Evolutionary conservation across 2,329 filamentous ascomycete species (phyloP), one percentile per base, ranked within the genome.

Genomic region (Thelonectria olida): DNA sequence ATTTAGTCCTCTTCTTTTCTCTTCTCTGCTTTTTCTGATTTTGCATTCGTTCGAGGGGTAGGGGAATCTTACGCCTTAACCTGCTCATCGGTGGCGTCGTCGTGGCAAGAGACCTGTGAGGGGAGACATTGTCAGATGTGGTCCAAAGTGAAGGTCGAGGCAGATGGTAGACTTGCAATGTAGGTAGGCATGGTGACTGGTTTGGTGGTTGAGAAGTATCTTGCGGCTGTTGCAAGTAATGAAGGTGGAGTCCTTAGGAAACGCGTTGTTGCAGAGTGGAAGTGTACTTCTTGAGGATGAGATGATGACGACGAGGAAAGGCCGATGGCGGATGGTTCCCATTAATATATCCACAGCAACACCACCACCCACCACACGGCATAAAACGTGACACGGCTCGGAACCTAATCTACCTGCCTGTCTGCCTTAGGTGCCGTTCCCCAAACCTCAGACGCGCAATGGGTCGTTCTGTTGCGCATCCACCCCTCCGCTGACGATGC

Each of bases 61-160:
- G 27, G 36, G 13, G 15, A 49, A 20, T 69, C 85, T 69, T 79
- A 92, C 90, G 85, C 85, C 50, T 88, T 81, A 67, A 97, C 83
- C 74, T 96, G 82, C 28, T 88, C 87, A 48, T 81, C 74, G 59
- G 86, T 84, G 66, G 90, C 88, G 64, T 88, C 86, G 39, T 88
- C 82, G 79, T 96, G 95, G 79, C 92, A 87, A 58, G 92, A 93
- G 67, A 97, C 88, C 93, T 97, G 55, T 59, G 54, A 54, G 31
- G 28, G 51, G 44, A 31, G 13, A 5, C 15, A 27, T 49, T 48
- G 64, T 74, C 31, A 72, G 68, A 54, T 27, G 39, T 17, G 22
- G 3, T n/a, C 13, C n/a, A 28, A 39, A 10, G n/a, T 25, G 25
- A 25, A 38, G 25, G 12, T 13, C 22, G n/a, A 22, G 4, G 8